Percentiles rank a stretch among this genome's conserved stretches.
These are phyloP conservation scores for Thalassiosira ordinaria DNA, from an alignment of 352 stramenopile species.

Conservation along the genomic window DNA sequence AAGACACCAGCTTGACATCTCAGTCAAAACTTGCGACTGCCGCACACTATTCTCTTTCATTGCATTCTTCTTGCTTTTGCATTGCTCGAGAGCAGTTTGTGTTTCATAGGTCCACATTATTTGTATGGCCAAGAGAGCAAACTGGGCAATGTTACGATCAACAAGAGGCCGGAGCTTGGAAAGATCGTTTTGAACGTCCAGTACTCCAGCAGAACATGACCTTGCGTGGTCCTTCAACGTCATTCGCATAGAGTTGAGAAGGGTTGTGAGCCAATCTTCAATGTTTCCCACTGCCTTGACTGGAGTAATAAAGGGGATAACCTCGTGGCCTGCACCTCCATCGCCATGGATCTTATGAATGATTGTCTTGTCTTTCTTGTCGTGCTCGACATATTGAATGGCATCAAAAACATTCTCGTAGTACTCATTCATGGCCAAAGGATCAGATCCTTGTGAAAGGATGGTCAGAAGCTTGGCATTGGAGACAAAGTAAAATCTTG, in stretches of 20 bases:
- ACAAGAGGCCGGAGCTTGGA: constrained; percentile 91
- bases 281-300: constrained; percentile 98
- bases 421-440: constrained; percentile 97
- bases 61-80: constrained; percentile 94
- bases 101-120: constrained; percentile 97
- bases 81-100: constrained; percentile 94
- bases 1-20: constrained; percentile 96
- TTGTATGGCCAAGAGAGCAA: constrained; percentile 94
- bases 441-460: constrained; percentile 95
- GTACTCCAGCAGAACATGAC: constrained; percentile 92
- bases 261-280: constrained; percentile 97
- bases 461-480: constrained; percentile 97
- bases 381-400: constrained; percentile 97
- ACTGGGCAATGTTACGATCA: constrained; percentile 94
- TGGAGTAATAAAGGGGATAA: constrained; percentile 93
- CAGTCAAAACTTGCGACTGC: constrained; percentile 91
- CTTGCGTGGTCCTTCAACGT: constrained; percentile 98
- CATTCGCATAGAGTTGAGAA: constrained; percentile 91
- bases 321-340: constrained; percentile 86
- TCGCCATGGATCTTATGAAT: constrained; percentile 90
- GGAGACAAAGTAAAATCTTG: constrained; percentile 99
- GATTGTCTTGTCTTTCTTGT: constrained; percentile 98
- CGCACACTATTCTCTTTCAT: constrained; percentile 97
- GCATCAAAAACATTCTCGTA: constrained; percentile 99
- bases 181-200: constrained; percentile 92